These are phyloP conservation scores for Leccinum solheimii DNA, from an alignment of 1,284 basidiomycete genomes.

Conservation along the genomic window DNA sequence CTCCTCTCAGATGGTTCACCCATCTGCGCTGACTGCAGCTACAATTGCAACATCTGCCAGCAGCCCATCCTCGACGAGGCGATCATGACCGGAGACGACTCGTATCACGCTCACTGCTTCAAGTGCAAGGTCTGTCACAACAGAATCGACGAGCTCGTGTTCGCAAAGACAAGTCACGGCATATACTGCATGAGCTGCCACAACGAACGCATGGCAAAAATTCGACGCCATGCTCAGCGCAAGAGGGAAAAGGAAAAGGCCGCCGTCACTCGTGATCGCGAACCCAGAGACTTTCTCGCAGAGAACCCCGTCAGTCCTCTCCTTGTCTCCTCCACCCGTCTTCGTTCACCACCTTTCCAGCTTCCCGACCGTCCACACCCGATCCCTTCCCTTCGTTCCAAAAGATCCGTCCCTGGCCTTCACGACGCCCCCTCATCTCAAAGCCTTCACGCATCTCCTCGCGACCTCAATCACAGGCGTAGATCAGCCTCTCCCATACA, in stretches of 20 bases:
- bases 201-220: slow-evolving; percentile 93
- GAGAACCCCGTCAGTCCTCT: slow-evolving; percentile 42
- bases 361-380: slow-evolving; percentile 11
- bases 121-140: slow-evolving; percentile 94
- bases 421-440: slow-evolving; percentile 30
- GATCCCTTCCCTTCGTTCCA: slow-evolving; percentile 23
- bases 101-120: slow-evolving; percentile 98
- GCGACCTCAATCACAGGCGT: slow-evolving; percentile 11
- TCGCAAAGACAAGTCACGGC: slow-evolving; percentile 97
- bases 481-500: slow-evolving; percentile 20
- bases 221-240: slow-evolving; percentile 84
- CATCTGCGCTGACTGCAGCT: slow-evolving; percentile 96
- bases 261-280: slow-evolving; percentile 45
- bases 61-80: slow-evolving; percentile 94
- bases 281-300: slow-evolving; percentile 38
- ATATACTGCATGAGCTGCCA: slow-evolving; percentile 99
- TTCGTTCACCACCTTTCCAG: slow-evolving; percentile 10
- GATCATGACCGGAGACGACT: slow-evolving; percentile 98
- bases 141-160: slow-evolving; percentile 96
- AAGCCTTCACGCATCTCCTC: slow-evolving; percentile 20
- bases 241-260: slow-evolving; percentile 54
- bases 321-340: background rate
- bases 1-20: slow-evolving; percentile 96
- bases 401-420: slow-evolving; percentile 22
- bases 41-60: slow-evolving; percentile 92